These are phyloP conservation scores for Pseudozyma flocculosa DNA, from an alignment of 1,284 basidiomycete species.

Conservation along the genomic window DNA sequence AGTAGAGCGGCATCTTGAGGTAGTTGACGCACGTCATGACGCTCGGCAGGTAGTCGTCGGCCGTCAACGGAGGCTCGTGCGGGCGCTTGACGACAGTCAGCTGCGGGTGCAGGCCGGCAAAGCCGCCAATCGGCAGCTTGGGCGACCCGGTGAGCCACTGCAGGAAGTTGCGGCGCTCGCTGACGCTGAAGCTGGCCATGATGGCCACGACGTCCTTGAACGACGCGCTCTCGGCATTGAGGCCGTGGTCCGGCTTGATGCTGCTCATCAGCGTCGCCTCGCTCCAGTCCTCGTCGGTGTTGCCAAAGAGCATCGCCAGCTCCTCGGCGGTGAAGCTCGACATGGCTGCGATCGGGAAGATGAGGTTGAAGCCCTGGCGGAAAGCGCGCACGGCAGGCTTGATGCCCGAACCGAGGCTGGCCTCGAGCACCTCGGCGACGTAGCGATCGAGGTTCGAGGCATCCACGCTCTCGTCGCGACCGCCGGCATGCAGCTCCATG, in stretches of 20 bases:
- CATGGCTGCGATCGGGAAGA: slow-evolving; percentile 87
- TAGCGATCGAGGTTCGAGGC: slow-evolving; percentile 86
- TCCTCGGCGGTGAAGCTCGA: slow-evolving; percentile 92
- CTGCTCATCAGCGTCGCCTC: slow-evolving; percentile 77
- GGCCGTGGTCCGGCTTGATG: slow-evolving; percentile 96
- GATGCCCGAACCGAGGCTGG: slow-evolving; percentile 55
- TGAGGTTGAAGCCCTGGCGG: slow-evolving; percentile 64
- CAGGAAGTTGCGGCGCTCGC: slow-evolving; percentile 79
- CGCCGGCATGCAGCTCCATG: slow-evolving; percentile 83
- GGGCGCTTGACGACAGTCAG: slow-evolving; percentile 97
- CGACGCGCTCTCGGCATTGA: slow-evolving; percentile 86
- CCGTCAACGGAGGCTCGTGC: slow-evolving; percentile 73
- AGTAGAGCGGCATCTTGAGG: slow-evolving; percentile 56
- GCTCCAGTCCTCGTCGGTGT: slow-evolving; percentile 72
- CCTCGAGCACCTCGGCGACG: slow-evolving; percentile 65
- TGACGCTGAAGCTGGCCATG: slow-evolving; percentile 75
- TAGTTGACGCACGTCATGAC: slow-evolving; percentile 97
- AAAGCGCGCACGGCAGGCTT: slow-evolving; percentile 52
- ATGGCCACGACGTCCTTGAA: slow-evolving; percentile 84
- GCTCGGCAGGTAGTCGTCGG: slow-evolving; percentile 93
- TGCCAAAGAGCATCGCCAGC: slow-evolving; percentile 88
- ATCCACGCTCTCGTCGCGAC: slow-evolving; percentile 75
- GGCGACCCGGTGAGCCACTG: slow-evolving; percentile 94
- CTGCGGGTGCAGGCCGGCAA: slow-evolving; percentile 88
- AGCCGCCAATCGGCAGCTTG: slow-evolving; percentile 75